Evolutionary conservation across 208 protist species (phyloP).

Genomic region (Zelonia costaricensis): DNA sequence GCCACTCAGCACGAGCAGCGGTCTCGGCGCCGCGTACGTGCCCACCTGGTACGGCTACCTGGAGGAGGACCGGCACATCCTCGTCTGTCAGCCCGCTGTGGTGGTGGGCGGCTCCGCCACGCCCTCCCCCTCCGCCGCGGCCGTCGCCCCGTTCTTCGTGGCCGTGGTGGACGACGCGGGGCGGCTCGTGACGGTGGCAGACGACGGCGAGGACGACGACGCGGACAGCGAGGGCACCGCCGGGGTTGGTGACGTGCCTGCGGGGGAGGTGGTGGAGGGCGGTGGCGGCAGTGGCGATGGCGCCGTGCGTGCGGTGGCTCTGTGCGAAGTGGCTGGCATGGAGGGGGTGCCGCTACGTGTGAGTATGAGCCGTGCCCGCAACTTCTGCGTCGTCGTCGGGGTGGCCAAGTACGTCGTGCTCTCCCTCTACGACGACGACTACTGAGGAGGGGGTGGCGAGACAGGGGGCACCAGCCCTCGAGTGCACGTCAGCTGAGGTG

Average conservation of each 20-base stretch:
- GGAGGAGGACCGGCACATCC: constrained; percentile 42
- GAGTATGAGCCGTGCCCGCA: constrained; percentile 58
- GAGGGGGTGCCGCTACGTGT: constrained; percentile 37
- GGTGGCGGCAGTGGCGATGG: neutral
- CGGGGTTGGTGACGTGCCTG: no score
- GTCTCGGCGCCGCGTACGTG: neutral
- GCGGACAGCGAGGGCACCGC: constrained; percentile 1
- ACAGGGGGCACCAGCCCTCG: no score
- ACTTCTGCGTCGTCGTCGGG: constrained; percentile 69
- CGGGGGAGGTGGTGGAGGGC: neutral
- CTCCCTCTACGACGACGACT: constrained; percentile 62
- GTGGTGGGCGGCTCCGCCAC: neutral
- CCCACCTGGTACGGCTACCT: constrained; percentile 42
- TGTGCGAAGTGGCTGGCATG: constrained; percentile 55
- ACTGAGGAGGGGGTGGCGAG: no score
- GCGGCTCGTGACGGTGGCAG: constrained; percentile 18
- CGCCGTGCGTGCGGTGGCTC: neutral
- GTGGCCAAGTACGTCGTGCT: constrained; percentile 67
- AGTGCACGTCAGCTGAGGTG: no score
- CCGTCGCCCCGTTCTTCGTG: constrained; percentile 27
- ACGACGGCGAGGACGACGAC: constrained; percentile 37
- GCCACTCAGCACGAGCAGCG: neutral
- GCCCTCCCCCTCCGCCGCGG: neutral
- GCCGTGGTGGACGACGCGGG: constrained; percentile 46
- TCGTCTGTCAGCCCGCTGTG: constrained; percentile 26